phyloP scores from a whole-genome alignment of 345 rosid species.

The Brassica napus region Da-Ae NC_063447.1:32099001-32099500 shows the following conservation, averaged over 20 bases:
- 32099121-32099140: not conserved
- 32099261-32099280: not conserved
- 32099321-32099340: not conserved
- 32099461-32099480: not conserved
- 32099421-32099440: not conserved
- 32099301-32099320: not conserved
- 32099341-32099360: not conserved
- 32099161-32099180: not conserved
- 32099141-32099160: not conserved
- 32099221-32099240: not conserved
- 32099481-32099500: not conserved
- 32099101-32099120: too few relatives aligned
- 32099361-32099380: not conserved
- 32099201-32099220: not conserved
- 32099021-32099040: slow-evolving; percentile 1
- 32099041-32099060: not conserved
- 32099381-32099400: not conserved
- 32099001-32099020: slow-evolving; percentile 1
- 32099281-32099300: not conserved
- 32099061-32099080: not conserved
- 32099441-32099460: not conserved
- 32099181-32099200: not conserved
- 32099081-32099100: not conserved
- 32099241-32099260: not conserved
- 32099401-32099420: not conserved